phyloP scores from a whole-genome alignment of 73 alveolate species.

The Blepharisma japonicum region DNA sequence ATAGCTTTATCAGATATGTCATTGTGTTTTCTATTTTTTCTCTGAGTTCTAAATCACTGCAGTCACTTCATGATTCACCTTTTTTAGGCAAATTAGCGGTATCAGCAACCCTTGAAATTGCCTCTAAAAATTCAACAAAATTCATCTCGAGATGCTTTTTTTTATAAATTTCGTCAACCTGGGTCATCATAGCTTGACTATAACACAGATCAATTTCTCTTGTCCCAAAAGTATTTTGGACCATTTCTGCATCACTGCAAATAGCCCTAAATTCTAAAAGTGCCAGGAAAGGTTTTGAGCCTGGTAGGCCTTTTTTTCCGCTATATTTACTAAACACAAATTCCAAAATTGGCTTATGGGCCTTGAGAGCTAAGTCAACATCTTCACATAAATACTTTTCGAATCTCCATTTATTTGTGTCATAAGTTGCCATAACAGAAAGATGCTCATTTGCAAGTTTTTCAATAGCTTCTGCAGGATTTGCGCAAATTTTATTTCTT shows the following conservation, averaged over 20 bases:
- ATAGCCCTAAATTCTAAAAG: constrained; percentile 58
- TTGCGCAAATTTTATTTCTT: constrained; percentile 39
- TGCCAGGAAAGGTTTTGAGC: constrained; percentile 48
- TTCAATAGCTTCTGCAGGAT: constrained; percentile 53
- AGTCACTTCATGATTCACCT: neutral
- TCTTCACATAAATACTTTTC: constrained; percentile 55
- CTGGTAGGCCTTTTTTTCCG: constrained; percentile 55
- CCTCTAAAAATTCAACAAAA: constrained; percentile 72
- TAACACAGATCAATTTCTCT: constrained; percentile 61
- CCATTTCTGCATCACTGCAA: constrained; percentile 56
- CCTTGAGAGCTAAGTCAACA: constrained; percentile 49
- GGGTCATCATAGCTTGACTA: constrained; percentile 70
- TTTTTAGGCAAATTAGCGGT: neutral
- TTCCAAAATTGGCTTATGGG: constrained; percentile 42
- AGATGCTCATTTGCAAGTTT: constrained; percentile 57
- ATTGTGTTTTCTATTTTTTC: too few species aligned
- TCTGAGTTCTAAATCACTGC: too few species aligned
- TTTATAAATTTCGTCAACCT: constrained; percentile 65
- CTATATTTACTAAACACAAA: constrained; percentile 46
- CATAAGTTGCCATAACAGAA: constrained; percentile 37
- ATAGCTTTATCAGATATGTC: too few species aligned
- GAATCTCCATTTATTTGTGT: constrained; percentile 57
- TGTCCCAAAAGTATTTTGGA: constrained; percentile 60
- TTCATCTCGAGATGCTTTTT: constrained; percentile 66
- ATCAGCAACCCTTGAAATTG: constrained; percentile 70